Conservation (phyloP, 371 early-diverging fungal genomes). For the Syncephalastrum monosporum region DNA sequence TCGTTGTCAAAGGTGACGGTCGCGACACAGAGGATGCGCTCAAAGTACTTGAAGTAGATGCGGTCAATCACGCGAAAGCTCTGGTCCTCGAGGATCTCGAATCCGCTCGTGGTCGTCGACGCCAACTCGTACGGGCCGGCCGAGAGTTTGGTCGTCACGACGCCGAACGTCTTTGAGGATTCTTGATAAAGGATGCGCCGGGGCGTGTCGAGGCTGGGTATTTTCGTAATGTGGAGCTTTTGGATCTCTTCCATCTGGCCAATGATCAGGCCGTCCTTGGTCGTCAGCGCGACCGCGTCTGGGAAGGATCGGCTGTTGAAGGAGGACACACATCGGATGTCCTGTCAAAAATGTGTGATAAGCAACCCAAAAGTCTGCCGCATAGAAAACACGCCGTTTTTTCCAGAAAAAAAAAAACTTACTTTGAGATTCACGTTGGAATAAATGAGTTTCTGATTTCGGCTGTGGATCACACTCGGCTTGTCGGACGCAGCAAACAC, state of each 20-base stretch:
- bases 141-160: conserved; percentile 50
- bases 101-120: conserved; percentile 42
- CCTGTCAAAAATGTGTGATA: conserved; percentile 22
- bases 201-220: conserved; percentile 71
- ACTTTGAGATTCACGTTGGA: conserved; percentile 85
- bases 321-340: conserved; percentile 67
- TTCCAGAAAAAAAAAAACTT: conserved; percentile 1
- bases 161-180: conserved; percentile 55
- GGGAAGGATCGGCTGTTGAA: conserved; percentile 64
- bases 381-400: background rate
- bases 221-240: conserved; percentile 81
- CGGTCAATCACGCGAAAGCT: conserved; percentile 54
- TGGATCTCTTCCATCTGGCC: conserved; percentile 87
- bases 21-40: conserved; percentile 38
- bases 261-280: conserved; percentile 64
- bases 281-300: conserved; percentile 71
- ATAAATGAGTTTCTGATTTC: conserved; percentile 75
- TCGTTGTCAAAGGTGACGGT: conserved; percentile 43
- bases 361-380: background rate
- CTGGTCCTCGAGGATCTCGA: conserved; percentile 72
- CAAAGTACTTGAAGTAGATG: conserved; percentile 44
- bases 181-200: conserved; percentile 74
- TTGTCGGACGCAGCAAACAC: conserved; percentile 90
- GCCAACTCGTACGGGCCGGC: conserved; percentile 22
- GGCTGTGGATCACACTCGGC: conserved; percentile 81